These are phyloP conservation scores for Brettanomyces anomalus DNA, from an alignment of 805 yeast species.

Conservation along the genomic window DNA sequence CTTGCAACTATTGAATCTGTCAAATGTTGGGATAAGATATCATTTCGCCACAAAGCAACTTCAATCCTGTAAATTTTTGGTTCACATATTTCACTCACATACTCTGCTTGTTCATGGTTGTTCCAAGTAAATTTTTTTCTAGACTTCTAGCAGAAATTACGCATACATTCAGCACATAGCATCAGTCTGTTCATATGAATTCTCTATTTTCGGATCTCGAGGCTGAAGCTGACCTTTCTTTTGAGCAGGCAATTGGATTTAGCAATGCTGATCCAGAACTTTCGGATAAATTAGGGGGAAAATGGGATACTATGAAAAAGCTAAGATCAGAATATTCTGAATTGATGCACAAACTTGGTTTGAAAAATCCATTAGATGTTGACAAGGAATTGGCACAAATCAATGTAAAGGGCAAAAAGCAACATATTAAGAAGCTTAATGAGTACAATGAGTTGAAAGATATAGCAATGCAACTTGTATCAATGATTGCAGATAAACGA, in stretches of 20 bases:
- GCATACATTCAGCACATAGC: too few species aligned
- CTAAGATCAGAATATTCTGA: slow-evolving; percentile 1
- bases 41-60: too few species aligned
- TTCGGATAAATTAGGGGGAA: not conserved
- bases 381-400: slow-evolving; percentile 12
- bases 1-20: too few species aligned
- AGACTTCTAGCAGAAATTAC: too few species aligned
- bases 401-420: slow-evolving; percentile 31
- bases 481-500: slow-evolving; percentile 53
- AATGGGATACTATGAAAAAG: not conserved
- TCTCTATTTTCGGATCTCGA: not conserved
- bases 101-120: too few species aligned
- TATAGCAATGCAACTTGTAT: slow-evolving; percentile 45
- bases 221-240: not conserved
- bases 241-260: not conserved
- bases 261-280: not conserved
- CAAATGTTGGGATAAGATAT: too few species aligned
- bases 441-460: slow-evolving; percentile 58
- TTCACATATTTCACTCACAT: too few species aligned
- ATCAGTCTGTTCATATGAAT: not conserved
- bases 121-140: too few species aligned
- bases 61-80: too few species aligned
- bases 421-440: slow-evolving; percentile 44
- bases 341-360: slow-evolving; percentile 10
- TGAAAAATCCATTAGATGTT: not conserved